A percentile compares a stretch with the other conserved stretches of the same genome.
Conservation (phyloP, 768 basidiomycete genomes). For the Filobasidium floriforme region DNA sequence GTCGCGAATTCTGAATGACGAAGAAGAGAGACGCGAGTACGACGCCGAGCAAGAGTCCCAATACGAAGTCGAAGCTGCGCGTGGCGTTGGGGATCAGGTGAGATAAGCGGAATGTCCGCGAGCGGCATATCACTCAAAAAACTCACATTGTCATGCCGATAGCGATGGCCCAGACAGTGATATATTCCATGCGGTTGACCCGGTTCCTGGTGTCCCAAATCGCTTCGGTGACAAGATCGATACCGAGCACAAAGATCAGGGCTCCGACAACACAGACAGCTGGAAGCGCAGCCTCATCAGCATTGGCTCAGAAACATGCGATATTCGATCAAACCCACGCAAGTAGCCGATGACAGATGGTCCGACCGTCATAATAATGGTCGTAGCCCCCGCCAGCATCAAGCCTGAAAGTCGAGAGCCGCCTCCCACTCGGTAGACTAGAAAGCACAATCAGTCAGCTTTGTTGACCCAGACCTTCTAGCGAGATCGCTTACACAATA, state of each 20-base stretch:
- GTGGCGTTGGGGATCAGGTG: background rate
- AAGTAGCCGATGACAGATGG: conserved; percentile 86
- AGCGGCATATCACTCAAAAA: background rate
- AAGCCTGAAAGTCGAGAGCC: conserved; percentile 74
- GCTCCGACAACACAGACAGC: conserved; percentile 86
- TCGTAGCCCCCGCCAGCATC: conserved; percentile 69
- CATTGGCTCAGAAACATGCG: background rate
- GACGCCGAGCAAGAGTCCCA: conserved; percentile 86
- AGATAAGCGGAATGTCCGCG: background rate
- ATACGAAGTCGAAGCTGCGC: conserved; percentile 67
- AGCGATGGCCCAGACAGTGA: conserved; percentile 47
- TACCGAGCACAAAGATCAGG: conserved; percentile 85
- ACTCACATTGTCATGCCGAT: conserved; percentile 67
- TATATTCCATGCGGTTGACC: conserved; percentile 60
- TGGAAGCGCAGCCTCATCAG: conserved; percentile 37
- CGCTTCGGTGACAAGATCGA: conserved; percentile 91
- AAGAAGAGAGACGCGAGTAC: conserved; percentile 93
- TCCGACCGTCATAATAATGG: conserved; percentile 66
- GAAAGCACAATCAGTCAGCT: conserved; percentile 26
- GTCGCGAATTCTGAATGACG: conserved; percentile 86
- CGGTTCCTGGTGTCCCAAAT: conserved; percentile 90
- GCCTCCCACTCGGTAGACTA: conserved; percentile 91
- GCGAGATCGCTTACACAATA: conserved; percentile 35
- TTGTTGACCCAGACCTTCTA: background rate
- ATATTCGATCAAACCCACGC: conserved; percentile 53